phyloP scores from a whole-genome alignment of 345 rosid genomes.

The Cardamine resedifolia region DNA sequence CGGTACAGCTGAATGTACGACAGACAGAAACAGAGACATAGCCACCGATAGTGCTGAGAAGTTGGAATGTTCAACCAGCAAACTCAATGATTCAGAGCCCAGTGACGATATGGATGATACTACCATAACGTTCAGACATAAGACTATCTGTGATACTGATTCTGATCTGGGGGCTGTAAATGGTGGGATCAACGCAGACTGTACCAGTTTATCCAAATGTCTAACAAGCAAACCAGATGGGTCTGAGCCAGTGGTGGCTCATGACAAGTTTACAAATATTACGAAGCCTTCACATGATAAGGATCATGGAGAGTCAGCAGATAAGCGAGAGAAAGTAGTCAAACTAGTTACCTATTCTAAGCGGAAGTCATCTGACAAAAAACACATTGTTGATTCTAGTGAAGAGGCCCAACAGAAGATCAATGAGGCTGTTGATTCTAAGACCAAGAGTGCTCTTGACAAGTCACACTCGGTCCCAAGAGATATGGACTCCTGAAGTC shows the following conservation, averaged over 20 bases:
- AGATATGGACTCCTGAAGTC: conserved; percentile 15
- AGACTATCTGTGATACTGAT: background rate
- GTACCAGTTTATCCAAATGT: conserved; percentile 20
- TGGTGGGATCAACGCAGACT: conserved; percentile 1
- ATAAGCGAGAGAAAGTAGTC: conserved; percentile 35
- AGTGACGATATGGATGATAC: conserved; percentile 16
- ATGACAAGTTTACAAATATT: conserved; percentile 11
- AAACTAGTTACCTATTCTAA: conserved; percentile 40
- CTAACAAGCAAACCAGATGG: background rate
- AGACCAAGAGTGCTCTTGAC: conserved; percentile 22
- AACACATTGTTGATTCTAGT: conserved; percentile 19
- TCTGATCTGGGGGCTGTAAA: conserved; percentile 4
- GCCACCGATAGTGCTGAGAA: conserved; percentile 16
- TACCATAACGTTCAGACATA: background rate
- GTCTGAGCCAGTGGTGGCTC: conserved; percentile 4
- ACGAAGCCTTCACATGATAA: conserved; percentile 7
- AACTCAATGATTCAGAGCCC: conserved; percentile 13
- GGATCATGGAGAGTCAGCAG: conserved; percentile 16
- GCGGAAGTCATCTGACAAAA: conserved; percentile 34
- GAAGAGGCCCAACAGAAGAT: conserved; percentile 23
- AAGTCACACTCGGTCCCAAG: conserved; percentile 10
- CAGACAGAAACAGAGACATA: conserved; percentile 6
- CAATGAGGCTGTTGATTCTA: conserved; percentile 18
- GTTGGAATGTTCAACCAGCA: background rate
- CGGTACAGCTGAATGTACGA: background rate